phyloP scores from a whole-genome alignment of 179 eudicot genomes.

The Amaranthus tricolor region DNA sequence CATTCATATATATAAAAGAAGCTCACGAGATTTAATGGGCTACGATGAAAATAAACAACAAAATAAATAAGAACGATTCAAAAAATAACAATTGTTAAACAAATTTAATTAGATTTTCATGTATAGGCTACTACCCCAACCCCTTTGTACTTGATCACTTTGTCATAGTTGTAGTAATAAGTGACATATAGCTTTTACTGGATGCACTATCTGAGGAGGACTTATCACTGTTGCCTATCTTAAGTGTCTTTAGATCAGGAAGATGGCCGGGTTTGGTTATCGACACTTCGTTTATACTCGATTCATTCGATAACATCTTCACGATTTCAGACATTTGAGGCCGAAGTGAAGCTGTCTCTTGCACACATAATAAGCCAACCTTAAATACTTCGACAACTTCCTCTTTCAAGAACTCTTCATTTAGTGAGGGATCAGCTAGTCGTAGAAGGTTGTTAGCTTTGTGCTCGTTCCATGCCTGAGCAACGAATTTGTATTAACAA shows the following conservation, averaged over 20 bases:
- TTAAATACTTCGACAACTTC: slow-evolving; percentile 41
- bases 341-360: slow-evolving; percentile 44
- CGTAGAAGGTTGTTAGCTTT: slow-evolving; percentile 31
- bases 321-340: slow-evolving; percentile 52
- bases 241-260: slow-evolving; percentile 51
- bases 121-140: no score
- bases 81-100: no score
- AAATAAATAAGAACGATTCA: no score
- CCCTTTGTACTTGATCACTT: no score
- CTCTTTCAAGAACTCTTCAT: slow-evolving; percentile 39
- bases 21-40: no score
- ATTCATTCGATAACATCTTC: slow-evolving; percentile 42
- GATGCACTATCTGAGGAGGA: slow-evolving; percentile 4
- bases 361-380: slow-evolving; percentile 63
- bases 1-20: no score
- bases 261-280: slow-evolving; percentile 50
- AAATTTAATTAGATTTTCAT: no score
- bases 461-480: slow-evolving; percentile 63
- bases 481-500: neutral
- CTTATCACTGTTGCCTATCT: slow-evolving; percentile 22
- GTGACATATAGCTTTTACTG: slow-evolving; percentile 12
- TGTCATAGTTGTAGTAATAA: neutral
- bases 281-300: slow-evolving; percentile 10
- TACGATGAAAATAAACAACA: no score
- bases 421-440: slow-evolving; percentile 48